Conservation (phyloP, 306 rosid genomes). For the Gynostemma pentaphyllum region DNA sequence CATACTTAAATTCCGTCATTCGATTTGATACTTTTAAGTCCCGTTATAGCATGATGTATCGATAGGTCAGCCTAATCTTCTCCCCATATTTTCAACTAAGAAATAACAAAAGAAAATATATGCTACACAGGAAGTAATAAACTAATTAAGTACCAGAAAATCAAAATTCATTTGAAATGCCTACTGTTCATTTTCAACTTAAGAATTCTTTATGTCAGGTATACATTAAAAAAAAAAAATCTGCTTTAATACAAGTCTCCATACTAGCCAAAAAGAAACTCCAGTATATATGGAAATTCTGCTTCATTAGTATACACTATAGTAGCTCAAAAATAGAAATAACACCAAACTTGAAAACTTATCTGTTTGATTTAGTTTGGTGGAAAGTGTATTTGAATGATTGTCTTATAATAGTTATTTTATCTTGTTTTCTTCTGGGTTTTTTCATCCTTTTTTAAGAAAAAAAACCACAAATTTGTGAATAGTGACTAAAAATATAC, state of each 20-base stretch:
- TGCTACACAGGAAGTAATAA: neutral
- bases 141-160: neutral
- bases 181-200: neutral
- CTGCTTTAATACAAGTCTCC: no score
- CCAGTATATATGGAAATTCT: neutral
- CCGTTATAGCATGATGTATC: neutral
- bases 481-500: no score
- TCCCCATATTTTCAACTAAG: neutral
- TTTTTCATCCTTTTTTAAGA: no score
- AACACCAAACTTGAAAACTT: neutral
- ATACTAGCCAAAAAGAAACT: no score
- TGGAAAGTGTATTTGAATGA: no score
- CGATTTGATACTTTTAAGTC: neutral
- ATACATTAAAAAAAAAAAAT: no score
- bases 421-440: no score
- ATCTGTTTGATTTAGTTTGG: no score
- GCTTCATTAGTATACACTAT: neutral
- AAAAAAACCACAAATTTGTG: no score
- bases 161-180: neutral
- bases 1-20: neutral
- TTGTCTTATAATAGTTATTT: no score
- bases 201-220: no score
- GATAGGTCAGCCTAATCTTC: neutral
- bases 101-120: neutral
- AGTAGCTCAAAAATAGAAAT: neutral